phyloP scores from a whole-genome alignment of 768 basidiomycete species.

The Gloeophyllum trabeum region DNA sequence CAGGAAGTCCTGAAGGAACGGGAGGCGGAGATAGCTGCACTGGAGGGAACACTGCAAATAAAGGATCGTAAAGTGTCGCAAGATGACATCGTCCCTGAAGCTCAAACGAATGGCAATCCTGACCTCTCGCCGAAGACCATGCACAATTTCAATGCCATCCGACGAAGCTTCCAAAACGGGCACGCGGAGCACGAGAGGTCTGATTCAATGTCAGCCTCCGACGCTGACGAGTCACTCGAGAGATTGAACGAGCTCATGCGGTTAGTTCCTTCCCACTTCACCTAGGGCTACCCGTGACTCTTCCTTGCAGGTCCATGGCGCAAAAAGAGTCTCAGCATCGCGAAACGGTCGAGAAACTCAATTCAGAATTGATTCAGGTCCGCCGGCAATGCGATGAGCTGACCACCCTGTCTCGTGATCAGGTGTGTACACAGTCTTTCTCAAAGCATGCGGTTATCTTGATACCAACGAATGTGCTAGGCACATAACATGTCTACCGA shows the following conservation, averaged over 20 bases:
- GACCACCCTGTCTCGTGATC: constrained; percentile 70
- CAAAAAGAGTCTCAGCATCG: constrained; percentile 89
- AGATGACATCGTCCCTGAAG: background rate
- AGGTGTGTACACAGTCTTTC: constrained; percentile 58
- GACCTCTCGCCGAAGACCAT: constrained; percentile 60
- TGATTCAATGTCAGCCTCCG: constrained; percentile 30
- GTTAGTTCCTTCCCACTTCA: constrained; percentile 31
- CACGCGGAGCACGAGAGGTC: constrained; percentile 14
- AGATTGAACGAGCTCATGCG: constrained; percentile 88
- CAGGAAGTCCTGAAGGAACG: constrained; percentile 88
- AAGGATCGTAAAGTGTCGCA: constrained; percentile 13
- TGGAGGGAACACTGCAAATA: constrained; percentile 47
- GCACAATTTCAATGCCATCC: constrained; percentile 64
- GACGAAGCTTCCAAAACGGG: constrained; percentile 48
- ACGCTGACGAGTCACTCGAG: constrained; percentile 62
- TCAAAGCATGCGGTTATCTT: too few relatives aligned
- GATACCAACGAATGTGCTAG: constrained; percentile 22
- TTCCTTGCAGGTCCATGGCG: constrained; percentile 74
- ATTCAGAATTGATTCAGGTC: constrained; percentile 52
- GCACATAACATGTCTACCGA: constrained; percentile 83
- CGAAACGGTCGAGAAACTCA: constrained; percentile 66
- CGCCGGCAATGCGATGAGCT: constrained; percentile 78
- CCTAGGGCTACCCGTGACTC: constrained; percentile 7
- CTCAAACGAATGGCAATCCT: constrained; percentile 12
- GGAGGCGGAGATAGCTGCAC: constrained; percentile 76